phyloP scores from a whole-genome alignment of 176 grass and related monocot species.

The Thalia dealbata region DNA sequence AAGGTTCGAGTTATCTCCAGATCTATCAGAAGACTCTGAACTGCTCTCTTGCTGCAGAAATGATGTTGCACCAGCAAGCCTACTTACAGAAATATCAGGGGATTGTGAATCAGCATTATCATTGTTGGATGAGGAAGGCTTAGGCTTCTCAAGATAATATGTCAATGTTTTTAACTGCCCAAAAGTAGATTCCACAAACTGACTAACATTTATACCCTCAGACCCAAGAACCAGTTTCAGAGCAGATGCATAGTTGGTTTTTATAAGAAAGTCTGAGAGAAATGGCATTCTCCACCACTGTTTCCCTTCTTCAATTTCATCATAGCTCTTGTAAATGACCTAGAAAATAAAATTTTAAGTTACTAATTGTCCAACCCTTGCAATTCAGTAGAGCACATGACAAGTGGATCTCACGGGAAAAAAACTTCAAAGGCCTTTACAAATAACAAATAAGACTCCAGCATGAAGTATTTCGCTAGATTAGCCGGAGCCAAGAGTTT shows the following conservation, averaged over 20 bases:
- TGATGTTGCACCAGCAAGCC: conserved; percentile 20
- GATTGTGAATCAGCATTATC: conserved; percentile 37
- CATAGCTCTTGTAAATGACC: conserved; percentile 80
- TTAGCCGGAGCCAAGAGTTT: too few relatives aligned
- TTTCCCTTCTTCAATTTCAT: conserved; percentile 76
- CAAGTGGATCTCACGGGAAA: too few relatives aligned
- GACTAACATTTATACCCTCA: conserved; percentile 80
- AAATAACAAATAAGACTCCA: not conserved
- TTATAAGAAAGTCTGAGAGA: conserved; percentile 68
- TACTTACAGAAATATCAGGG: conserved; percentile 25
- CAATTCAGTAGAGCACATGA: not conserved
- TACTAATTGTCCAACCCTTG: not conserved
- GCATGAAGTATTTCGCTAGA: not conserved
- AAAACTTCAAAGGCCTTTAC: not conserved
- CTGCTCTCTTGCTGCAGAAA: conserved; percentile 23
- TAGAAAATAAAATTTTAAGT: conserved; percentile 24
- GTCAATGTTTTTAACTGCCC: conserved; percentile 71
- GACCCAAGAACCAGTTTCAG: conserved; percentile 66
- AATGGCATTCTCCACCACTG: conserved; percentile 90
- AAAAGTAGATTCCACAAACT: conserved; percentile 86
- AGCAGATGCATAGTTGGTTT: conserved; percentile 61
- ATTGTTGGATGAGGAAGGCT: conserved; percentile 35
- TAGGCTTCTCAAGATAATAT: conserved; percentile 51
- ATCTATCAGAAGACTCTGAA: conserved; percentile 18
- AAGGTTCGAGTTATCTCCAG: conserved; percentile 19